These are phyloP conservation scores for Ceratocystis cubensis DNA, from an alignment of 2,329 filamentous ascomycete genomes.

Conservation along the genomic window DNA sequence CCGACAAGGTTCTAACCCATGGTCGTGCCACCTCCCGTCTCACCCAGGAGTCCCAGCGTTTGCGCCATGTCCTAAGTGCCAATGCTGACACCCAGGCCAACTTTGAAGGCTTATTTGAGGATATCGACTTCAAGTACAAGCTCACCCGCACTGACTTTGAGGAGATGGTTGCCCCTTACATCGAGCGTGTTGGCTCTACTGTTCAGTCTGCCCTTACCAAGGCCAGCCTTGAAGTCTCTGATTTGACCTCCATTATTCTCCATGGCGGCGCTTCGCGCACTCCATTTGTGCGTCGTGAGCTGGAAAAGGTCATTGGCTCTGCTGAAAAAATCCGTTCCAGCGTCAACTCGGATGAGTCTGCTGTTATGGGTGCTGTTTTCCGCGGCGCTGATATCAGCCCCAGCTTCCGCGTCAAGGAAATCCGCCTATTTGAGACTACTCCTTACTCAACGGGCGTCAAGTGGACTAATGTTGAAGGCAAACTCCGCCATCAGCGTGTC, in stretches of 20 bases:
- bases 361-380: conserved; percentile 91
- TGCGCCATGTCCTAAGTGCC: conserved; percentile 83
- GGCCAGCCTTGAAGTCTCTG: conserved; percentile 58
- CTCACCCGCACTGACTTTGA: conserved; percentile 71
- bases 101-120: conserved; percentile 84
- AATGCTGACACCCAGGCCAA: conserved; percentile 69
- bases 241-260: conserved; percentile 82
- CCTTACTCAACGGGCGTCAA: conserved; percentile 63
- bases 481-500: conserved; percentile 65
- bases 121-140: conserved; percentile 89
- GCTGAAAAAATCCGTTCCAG: conserved; percentile 76
- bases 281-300: conserved; percentile 81
- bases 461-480: conserved; percentile 56
- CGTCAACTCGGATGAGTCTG: conserved; percentile 93
- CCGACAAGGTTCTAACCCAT: conserved; percentile 54
- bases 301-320: conserved; percentile 62
- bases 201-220: conserved; percentile 62
- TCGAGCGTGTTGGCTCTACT: conserved; percentile 53
- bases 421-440: conserved; percentile 65
- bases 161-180: conserved; percentile 55
- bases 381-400: conserved; percentile 84
- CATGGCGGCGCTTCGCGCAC: conserved; percentile 84
- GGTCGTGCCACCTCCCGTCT: conserved; percentile 80
- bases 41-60: conserved; percentile 79
- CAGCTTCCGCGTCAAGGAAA: conserved; percentile 96